phyloP scores from a whole-genome alignment of 2,329 filamentous ascomycete species.

The Cladosporium austrohemisphaericum region DNA sequence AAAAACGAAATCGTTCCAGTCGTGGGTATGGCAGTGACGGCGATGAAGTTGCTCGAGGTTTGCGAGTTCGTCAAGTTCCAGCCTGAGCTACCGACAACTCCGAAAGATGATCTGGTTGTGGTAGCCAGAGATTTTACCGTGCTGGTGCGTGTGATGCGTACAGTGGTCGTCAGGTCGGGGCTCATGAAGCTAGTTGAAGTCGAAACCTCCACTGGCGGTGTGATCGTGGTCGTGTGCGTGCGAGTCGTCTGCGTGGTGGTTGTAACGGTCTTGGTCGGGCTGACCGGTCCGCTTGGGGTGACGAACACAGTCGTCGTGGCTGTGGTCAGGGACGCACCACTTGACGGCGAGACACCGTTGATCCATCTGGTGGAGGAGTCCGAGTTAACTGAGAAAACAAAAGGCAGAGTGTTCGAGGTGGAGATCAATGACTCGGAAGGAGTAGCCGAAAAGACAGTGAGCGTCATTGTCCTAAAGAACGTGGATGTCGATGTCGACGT shows the following conservation, averaged over 20 bases:
- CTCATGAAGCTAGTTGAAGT: slow-evolving; percentile 25
- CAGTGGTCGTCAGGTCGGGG: slow-evolving; percentile 25
- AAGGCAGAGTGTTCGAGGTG: slow-evolving; percentile 8
- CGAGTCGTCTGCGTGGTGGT: slow-evolving; percentile 13
- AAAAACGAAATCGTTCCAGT: slow-evolving; percentile 26
- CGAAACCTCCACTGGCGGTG: slow-evolving; percentile 26
- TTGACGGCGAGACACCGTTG: slow-evolving; percentile 25
- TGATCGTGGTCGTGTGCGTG: slow-evolving; percentile 16
- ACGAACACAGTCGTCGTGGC: slow-evolving; percentile 24
- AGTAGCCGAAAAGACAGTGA: slow-evolving; percentile 23
- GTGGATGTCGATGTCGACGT: slow-evolving; percentile 19
- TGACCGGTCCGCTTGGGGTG: slow-evolving; percentile 15
- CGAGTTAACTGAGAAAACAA: slow-evolving; percentile 19
- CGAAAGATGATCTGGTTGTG: slow-evolving; percentile 20
- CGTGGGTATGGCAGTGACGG: slow-evolving; percentile 16
- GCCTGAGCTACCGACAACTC: slow-evolving; percentile 25
- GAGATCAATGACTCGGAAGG: slow-evolving; percentile 8
- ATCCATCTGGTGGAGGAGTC: slow-evolving; percentile 27
- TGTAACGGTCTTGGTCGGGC: slow-evolving; percentile 17
- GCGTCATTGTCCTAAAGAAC: slow-evolving; percentile 16
- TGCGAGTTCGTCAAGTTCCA: slow-evolving; percentile 25
- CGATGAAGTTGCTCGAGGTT: slow-evolving; percentile 5
- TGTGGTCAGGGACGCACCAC: slow-evolving; percentile 22
- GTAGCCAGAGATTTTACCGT: slow-evolving; percentile 20
- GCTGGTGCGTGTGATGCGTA: slow-evolving; percentile 28